Percentiles rank a stretch among this genome's conserved stretches.
phyloP scores from a whole-genome alignment of 176 grass and related monocot genomes.

The Rhipidocladum racemiflorum region DNA sequence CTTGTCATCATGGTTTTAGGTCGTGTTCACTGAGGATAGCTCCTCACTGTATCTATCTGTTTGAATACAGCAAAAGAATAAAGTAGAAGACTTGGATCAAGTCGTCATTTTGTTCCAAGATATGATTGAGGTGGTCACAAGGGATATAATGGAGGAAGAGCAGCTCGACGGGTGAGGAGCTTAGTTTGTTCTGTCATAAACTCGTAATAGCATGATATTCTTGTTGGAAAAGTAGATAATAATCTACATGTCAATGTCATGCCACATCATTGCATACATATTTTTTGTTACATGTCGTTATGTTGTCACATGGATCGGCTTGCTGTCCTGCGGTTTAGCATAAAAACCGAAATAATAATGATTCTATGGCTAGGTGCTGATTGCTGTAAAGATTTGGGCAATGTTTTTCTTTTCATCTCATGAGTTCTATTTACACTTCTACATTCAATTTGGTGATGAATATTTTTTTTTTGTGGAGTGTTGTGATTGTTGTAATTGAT shows the following conservation, averaged over 20 bases:
- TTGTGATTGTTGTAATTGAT: background rate
- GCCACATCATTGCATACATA: conserved; percentile 5
- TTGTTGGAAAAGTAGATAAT: background rate
- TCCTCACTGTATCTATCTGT: conserved; percentile 35
- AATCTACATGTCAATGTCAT: background rate
- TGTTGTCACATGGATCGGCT: background rate
- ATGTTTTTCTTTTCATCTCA: background rate
- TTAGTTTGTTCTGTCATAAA: conserved; percentile 24
- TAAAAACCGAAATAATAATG: background rate
- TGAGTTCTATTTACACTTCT: background rate
- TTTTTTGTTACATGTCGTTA: background rate
- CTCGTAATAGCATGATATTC: background rate
- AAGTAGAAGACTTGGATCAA: conserved; percentile 61
- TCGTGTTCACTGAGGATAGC: background rate
- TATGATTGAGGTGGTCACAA: conserved; percentile 98
- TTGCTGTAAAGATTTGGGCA: background rate
- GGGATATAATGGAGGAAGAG: conserved; percentile 94
- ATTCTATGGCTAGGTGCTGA: background rate
- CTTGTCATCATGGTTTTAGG: conserved; percentile 18
- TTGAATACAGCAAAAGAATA: conserved; percentile 74
- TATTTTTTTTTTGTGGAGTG: background rate
- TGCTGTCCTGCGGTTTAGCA: background rate
- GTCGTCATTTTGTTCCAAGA: conserved; percentile 98
- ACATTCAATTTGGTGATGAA: conserved; percentile 1
- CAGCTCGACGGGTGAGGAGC: conserved; percentile 51